phyloP scores from a whole-genome alignment of 2,329 filamentous ascomycete species.

The Colletotrichum scovillei region DNA sequence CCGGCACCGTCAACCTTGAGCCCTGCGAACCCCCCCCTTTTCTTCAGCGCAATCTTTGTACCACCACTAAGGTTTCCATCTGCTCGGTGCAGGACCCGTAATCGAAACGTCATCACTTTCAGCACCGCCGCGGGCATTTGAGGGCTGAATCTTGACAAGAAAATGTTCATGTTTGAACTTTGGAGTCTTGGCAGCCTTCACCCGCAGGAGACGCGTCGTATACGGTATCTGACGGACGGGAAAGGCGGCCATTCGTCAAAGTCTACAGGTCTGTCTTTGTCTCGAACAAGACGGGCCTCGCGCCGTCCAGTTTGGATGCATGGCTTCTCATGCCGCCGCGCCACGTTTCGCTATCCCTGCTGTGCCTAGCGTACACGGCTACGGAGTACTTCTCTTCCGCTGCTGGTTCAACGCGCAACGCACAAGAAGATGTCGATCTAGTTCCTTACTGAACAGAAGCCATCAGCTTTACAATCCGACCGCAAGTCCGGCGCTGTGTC shows the following conservation, averaged over 20 bases:
- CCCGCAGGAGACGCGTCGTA: background rate
- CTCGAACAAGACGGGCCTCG: conserved; percentile 1
- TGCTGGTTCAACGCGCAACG: conserved; percentile 1
- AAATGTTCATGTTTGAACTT: background rate
- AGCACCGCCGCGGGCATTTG: background rate
- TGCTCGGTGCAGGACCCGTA: conserved; percentile 2
- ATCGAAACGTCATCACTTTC: conserved; percentile 23
- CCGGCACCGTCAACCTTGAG: conserved; percentile 17
- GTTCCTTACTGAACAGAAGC: conserved; percentile 13
- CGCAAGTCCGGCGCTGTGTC: background rate
- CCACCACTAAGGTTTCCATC: conserved; percentile 1
- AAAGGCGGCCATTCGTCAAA: background rate
- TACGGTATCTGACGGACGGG: background rate
- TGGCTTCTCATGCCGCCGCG: background rate
- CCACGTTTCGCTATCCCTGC: conserved; percentile 11
- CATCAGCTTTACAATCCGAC: background rate
- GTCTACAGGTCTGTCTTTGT: conserved; percentile 7
- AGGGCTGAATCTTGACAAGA: background rate
- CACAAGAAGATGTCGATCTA: conserved; percentile 7
- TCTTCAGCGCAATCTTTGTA: background rate
- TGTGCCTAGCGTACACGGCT: background rate
- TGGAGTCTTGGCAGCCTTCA: background rate
- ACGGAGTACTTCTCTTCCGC: background rate
- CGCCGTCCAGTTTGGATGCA: conserved; percentile 15
- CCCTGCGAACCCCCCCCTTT: conserved; percentile 1